These are phyloP conservation scores for Platanus orientalis DNA, from an alignment of 164 flowering plant species.

Conservation along the genomic window DNA sequence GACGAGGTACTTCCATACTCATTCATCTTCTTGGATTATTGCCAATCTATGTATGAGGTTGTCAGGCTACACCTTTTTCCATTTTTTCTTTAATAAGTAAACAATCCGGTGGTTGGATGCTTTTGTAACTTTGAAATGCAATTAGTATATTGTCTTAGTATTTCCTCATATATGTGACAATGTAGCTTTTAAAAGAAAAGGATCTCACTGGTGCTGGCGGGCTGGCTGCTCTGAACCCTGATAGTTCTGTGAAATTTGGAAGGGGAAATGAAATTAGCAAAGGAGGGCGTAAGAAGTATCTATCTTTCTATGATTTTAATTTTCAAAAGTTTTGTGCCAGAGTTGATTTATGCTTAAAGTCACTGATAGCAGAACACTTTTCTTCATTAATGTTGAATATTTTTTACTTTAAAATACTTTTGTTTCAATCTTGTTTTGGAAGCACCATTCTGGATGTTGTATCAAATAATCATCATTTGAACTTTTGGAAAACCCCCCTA, in stretches of 20 bases:
- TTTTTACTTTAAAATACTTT: too few species aligned
- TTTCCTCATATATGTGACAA: neutral
- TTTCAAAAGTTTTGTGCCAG: too few species aligned
- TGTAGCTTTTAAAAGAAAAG: constrained; percentile 36
- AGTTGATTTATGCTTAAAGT: too few species aligned
- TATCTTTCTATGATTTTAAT: constrained; percentile 8
- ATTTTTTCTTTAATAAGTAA: neutral
- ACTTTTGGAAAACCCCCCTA: too few species aligned
- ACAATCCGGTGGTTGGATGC: neutral
- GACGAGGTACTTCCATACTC: constrained; percentile 50
- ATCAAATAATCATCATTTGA: too few species aligned
- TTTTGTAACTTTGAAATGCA: too few species aligned
- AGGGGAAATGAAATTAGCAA: constrained; percentile 51
- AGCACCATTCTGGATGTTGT: too few species aligned
- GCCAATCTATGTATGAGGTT: neutral
- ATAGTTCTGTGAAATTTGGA: constrained; percentile 43
- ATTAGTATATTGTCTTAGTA: too few species aligned
- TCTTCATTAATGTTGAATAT: too few species aligned
- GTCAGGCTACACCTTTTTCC: neutral
- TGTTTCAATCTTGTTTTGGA: too few species aligned
- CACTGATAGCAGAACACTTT: too few species aligned
- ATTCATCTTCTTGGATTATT: neutral
- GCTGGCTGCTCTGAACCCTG: constrained; percentile 31
- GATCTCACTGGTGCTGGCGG: constrained; percentile 38
- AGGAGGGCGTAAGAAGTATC: constrained; percentile 84